A percentile compares a stretch with the other conserved stretches of the same genome.
Evolutionary conservation across 2,329 filamentous ascomycete species (phyloP).

Genomic region (Aspergillus bombycis): DNA sequence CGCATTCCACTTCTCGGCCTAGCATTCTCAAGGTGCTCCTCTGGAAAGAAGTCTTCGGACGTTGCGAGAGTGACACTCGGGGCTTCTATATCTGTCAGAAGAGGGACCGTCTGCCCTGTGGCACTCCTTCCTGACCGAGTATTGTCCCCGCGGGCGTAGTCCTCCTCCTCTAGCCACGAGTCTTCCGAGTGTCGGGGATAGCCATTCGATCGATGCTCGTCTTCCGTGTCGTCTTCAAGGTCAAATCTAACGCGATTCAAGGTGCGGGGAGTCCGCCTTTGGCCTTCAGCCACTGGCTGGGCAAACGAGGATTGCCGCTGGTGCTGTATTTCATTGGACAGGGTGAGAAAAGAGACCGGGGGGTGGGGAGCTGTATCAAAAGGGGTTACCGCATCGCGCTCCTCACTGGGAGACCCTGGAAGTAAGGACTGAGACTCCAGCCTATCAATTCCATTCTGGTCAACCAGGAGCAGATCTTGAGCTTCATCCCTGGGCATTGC

Average conservation of each 20-base stretch:
- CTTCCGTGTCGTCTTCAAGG: slow-evolving; percentile 37
- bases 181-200: slow-evolving; percentile 33
- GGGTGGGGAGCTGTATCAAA: slow-evolving; percentile 25
- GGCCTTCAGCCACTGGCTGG: slow-evolving; percentile 42
- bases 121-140: slow-evolving; percentile 42
- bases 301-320: slow-evolving; percentile 47
- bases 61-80: slow-evolving; percentile 75
- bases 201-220: slow-evolving; percentile 36
- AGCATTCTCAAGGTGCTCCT: slow-evolving; percentile 62
- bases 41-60: slow-evolving; percentile 58
- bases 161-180: slow-evolving; percentile 61
- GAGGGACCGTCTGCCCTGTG: slow-evolving; percentile 61
- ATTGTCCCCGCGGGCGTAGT: slow-evolving; percentile 56
- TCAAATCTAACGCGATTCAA: slow-evolving; percentile 78
- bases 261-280: slow-evolving; percentile 59
- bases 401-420: slow-evolving; percentile 32
- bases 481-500: slow-evolving; percentile 48
- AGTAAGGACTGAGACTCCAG: slow-evolving; percentile 40
- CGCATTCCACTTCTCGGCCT: slow-evolving; percentile 83
- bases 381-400: slow-evolving; percentile 32
- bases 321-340: slow-evolving; percentile 29
- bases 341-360: slow-evolving; percentile 21
- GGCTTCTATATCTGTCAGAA: slow-evolving; percentile 81
- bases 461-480: slow-evolving; percentile 36
- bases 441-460: slow-evolving; percentile 31